Percentiles rank a stretch among this genome's conserved stretches.
Evolutionary conservation across 371 early-diverging fungal genomes (phyloP).

Genomic region (Mucor racemosus): DNA sequence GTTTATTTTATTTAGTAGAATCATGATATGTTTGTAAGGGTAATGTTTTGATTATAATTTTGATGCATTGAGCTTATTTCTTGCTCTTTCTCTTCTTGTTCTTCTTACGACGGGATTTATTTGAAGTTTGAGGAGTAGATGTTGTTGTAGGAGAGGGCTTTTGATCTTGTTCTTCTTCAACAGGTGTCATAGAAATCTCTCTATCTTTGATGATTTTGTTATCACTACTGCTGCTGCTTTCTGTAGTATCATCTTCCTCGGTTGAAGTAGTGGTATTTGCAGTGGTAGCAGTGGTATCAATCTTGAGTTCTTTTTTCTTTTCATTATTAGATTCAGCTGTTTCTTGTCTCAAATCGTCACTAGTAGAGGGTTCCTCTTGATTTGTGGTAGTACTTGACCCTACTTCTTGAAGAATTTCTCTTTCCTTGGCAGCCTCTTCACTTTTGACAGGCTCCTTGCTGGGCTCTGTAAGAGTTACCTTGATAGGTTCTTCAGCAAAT

Average conservation of each 20-base stretch:
- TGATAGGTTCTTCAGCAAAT: neutral
- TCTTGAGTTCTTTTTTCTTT: neutral
- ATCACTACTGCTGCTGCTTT: slow-evolving; percentile 3
- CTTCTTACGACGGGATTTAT: neutral
- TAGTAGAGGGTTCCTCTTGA: neutral
- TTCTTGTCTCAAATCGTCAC: neutral
- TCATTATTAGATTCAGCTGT: neutral
- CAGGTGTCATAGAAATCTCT: slow-evolving; percentile 12
- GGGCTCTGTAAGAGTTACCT: neutral
- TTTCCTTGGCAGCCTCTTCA: neutral
- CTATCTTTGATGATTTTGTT: neutral
- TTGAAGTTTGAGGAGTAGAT: neutral
- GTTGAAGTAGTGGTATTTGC: neutral
- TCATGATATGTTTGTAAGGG: slow-evolving; percentile 2
- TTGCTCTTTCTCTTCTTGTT: slow-evolving; percentile 8
- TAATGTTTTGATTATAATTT: neutral
- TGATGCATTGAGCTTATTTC: neutral
- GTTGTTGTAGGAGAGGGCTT: neutral
- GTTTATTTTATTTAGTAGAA: neutral
- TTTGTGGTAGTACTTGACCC: neutral
- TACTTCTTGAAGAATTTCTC: neutral
- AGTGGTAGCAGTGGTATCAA: slow-evolving; percentile 1
- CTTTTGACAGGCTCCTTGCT: neutral
- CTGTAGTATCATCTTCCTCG: slow-evolving; percentile 1
- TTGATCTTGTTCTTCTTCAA: neutral